These are phyloP conservation scores for Pseudopithomyces maydicus DNA, from an alignment of 2,329 filamentous ascomycete genomes.

Conservation along the genomic window DNA sequence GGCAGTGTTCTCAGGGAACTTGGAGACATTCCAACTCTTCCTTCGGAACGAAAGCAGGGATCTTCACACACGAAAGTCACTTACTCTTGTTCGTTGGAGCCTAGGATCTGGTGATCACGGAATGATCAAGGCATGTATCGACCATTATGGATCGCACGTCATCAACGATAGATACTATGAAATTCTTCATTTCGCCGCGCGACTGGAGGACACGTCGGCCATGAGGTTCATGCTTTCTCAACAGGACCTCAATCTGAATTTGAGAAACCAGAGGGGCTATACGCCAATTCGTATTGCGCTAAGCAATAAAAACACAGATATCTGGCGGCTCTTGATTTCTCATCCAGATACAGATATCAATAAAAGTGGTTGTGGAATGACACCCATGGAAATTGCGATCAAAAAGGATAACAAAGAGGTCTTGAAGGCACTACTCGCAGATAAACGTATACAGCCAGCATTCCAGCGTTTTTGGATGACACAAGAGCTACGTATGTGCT, in stretches of 20 bases:
- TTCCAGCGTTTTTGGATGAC: neutral
- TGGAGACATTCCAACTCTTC: neutral
- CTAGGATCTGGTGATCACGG: neutral
- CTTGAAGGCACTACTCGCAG: neutral
- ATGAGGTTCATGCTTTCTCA: neutral
- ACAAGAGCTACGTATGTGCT: neutral
- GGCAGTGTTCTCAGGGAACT: constrained; percentile 6
- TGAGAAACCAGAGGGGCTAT: neutral
- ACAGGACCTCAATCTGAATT: neutral
- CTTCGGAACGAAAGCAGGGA: neutral
- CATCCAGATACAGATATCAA: neutral
- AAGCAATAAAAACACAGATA: neutral
- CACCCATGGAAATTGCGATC: neutral
- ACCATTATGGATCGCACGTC: neutral
- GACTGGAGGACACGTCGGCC: neutral
- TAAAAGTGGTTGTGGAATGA: too few species aligned
- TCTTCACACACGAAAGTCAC: neutral
- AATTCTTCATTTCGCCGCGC: neutral
- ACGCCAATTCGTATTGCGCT: constrained; percentile 1
- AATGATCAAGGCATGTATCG: neutral
- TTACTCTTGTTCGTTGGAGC: too few species aligned
- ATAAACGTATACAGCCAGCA: neutral
- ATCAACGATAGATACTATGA: neutral
- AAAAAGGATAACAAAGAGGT: neutral
- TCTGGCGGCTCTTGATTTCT: neutral